These are phyloP conservation scores for Fusarium nygamai DNA, from an alignment of 2,329 filamentous ascomycete species.

Conservation along the genomic window DNA sequence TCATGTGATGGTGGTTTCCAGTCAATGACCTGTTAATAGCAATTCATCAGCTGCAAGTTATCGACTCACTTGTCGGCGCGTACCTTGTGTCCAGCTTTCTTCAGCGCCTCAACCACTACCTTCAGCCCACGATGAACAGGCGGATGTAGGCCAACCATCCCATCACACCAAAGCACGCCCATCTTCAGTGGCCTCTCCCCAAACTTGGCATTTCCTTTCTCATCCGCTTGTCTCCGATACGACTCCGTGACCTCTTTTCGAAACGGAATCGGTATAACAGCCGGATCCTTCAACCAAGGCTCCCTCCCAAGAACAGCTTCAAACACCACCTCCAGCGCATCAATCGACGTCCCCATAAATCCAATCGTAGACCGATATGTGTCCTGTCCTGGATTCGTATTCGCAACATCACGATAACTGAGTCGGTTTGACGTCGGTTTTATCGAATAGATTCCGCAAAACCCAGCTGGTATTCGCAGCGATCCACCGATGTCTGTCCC, in stretches of 20 bases:
- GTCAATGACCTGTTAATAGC: constrained; percentile 48
- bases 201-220: neutral
- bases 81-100: constrained; percentile 54
- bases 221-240: constrained; percentile 46
- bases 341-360: constrained; percentile 66
- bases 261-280: constrained; percentile 74
- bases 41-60: fast-evolving
- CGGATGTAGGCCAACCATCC: constrained; percentile 61
- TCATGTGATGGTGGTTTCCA: constrained; percentile 25
- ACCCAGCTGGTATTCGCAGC: constrained; percentile 46
- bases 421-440: constrained; percentile 34
- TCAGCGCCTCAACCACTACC: neutral
- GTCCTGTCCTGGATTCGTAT: constrained; percentile 63
- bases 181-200: constrained; percentile 58
- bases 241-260: constrained; percentile 57
- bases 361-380: constrained; percentile 71
- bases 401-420: constrained; percentile 32
- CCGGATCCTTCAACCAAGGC: constrained; percentile 74
- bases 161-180: constrained; percentile 64
- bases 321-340: constrained; percentile 64
- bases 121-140: constrained; percentile 58
- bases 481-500: constrained; percentile 51
- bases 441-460: constrained; percentile 34
- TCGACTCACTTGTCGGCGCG: fast-evolving
- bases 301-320: constrained; percentile 64